Evolutionary conservation across 1,284 basidiomycete species (phyloP), one percentile per base, ranked within the genome.

Genomic region (Tylopilus sp.): DNA sequence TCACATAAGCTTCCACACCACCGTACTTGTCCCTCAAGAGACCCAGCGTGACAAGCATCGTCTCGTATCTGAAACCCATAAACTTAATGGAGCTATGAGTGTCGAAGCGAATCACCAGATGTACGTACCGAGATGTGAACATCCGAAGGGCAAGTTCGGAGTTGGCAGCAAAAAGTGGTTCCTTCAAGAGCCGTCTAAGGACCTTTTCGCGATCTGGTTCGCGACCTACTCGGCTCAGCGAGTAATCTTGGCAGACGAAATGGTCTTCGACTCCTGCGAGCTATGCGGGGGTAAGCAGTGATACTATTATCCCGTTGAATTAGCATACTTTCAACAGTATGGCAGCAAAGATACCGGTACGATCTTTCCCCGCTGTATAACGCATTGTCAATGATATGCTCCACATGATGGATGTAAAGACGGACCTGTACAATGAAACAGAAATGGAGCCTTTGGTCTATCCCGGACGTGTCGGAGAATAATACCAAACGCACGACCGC

Each of bases 321-420:
- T 9, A 5, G 45, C 69, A 33, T 60, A 86, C 87, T 65, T 81
- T 81, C 24, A 90, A 70, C 11, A 90, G 59, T 35, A 90, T 73
- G 3, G 85, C 86, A 18, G 87, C 84, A 37, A 83, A 66, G n/a
- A 90, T 71, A 9, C 87, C 88, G 3, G 87, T 90, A 56, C 87
- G 72, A 66, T 90, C 88, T 65, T 89, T 90, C 9, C 88, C 88
- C 45, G 78, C 79, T 80, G n/a, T 15, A 36, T 15, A n/a, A 24
- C 3, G 28, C 20, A 15, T 6, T 28, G 39, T 65, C 17, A 50
- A 31, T 21, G 39, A 33, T 3, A 24, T 31, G 12, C 8, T 31
- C 14, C 10, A 37, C 12, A 30, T 7, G 6, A 11, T 24, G n/a
- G 3, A 41, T 7, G 11, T 7, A 15, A 35, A 34, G 15, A 53